phyloP scores from a whole-genome alignment of 2,329 filamentous ascomycete genomes.

The Chalara sp. region DNA sequence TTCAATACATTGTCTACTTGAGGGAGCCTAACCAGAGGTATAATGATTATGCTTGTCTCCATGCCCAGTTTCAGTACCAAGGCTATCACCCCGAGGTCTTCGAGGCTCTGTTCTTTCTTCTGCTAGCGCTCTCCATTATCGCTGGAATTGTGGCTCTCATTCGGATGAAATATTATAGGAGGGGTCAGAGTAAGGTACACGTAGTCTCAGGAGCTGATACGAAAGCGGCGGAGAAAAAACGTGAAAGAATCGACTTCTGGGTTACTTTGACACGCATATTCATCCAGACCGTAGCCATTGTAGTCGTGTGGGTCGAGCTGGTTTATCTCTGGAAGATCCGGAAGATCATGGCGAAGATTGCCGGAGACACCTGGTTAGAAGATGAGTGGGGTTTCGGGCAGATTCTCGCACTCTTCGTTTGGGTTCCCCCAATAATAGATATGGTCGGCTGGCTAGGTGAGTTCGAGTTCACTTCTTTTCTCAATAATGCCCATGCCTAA shows the following conservation, averaged over 20 bases:
- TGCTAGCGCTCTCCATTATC: conserved; percentile 5
- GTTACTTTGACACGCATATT: conserved; percentile 2
- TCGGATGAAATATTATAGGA: background rate
- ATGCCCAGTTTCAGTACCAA: conserved; percentile 3
- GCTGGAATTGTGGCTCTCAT: conserved; percentile 4
- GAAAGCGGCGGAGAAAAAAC: background rate
- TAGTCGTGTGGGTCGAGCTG: conserved; percentile 9
- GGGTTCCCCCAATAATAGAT: conserved; percentile 7
- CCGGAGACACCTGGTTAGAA: conserved; percentile 6
- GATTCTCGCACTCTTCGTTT: conserved; percentile 9
- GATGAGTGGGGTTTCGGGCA: conserved; percentile 8
- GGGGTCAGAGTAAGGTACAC: too few species aligned
- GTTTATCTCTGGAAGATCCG: conserved; percentile 10
- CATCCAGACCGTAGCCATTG: conserved; percentile 5
- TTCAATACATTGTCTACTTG: conserved; percentile 10
- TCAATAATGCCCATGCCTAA: too few species aligned
- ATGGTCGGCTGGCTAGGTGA: conserved; percentile 3
- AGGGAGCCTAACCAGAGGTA: conserved; percentile 5
- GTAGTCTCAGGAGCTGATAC: too few species aligned
- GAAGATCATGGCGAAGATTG: conserved; percentile 4
- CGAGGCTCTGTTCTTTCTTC: conserved; percentile 8
- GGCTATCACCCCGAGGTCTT: conserved; percentile 7
- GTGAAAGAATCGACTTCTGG: background rate
- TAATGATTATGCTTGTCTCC: conserved; percentile 5
- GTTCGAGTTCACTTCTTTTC: background rate